Base-by-base conservation (phyloP, 2,329 filamentous ascomycete species). In the Metarhizium robertsii region DNA sequence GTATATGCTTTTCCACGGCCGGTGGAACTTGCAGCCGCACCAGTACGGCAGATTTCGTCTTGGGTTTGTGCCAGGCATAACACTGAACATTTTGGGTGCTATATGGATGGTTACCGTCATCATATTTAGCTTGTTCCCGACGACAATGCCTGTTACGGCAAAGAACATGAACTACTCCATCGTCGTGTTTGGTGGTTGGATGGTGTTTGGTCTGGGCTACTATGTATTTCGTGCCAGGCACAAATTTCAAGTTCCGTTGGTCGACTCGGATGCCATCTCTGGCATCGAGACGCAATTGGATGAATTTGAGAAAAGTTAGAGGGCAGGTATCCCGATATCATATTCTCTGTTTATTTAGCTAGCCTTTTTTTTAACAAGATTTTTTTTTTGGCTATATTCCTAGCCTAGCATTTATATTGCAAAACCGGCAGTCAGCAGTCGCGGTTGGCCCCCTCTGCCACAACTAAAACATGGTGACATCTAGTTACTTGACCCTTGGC, bases 101-200 rank as follows among this genome's bases (percentile, higher is more conserved):
- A 54, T 69, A 2, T 80, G 75, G 74, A 69, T 77, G 20, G 47
- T 68, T 0, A 57, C 79, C 6, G 72, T 72, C 0, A 70, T 75
- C 40, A 57, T 77, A 1, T 75, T 79, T 45, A 75, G 75, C 59
- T 74, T 68, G 0, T 75, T 79, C 40, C 76, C 75, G 1, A 67
- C 66, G 1, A 55, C 61, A 0, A 64, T 72, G 61, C 76, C 74
- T 0, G 71, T 75, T 0, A 73, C 71, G 1, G 55, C 68, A 0
- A 65, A 71, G 40, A 74, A 69, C 16, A 78, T 79, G 73, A 79
- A 78, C 47, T 78, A 78, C 55, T 69, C 69, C 0, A 67, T 67
- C 38, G 73, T 75, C 0, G 73, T 78, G 0, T 61, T 76, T 60
- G 64, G 64, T 3, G 73, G 69, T 0, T 76, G 72, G 73, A 52